Evolutionary conservation across 1,284 basidiomycete genomes (phyloP).

Genomic region (Puccinia horiana): DNA sequence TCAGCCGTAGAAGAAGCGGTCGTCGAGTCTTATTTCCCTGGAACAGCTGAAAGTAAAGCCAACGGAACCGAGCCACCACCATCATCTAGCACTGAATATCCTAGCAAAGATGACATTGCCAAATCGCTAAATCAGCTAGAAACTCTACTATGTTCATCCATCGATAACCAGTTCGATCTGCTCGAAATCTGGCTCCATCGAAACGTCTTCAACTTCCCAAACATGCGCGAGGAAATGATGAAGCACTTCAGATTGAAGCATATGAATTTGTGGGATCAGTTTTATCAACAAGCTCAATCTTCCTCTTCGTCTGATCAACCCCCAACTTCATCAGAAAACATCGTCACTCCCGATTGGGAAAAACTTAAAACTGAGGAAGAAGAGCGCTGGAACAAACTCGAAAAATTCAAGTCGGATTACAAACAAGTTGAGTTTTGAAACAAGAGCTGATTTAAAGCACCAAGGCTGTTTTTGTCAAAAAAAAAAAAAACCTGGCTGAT

Average conservation of each 20-base stretch:
- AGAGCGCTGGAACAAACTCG: conserved; percentile 23
- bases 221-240: conserved; percentile 11
- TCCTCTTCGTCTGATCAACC: not conserved
- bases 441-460: not conserved
- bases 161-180: conserved; percentile 43
- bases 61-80: not conserved
- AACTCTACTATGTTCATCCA: conserved; percentile 35
- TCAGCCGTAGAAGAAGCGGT: conserved; percentile 39
- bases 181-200: conserved; percentile 45
- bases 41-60: not conserved
- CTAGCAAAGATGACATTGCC: conserved; percentile 35
- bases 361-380: conserved; percentile 35
- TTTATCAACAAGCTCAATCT: not conserved
- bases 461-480: not conserved
- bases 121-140: conserved; percentile 41
- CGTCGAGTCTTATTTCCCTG: conserved; percentile 26
- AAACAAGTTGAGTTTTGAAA: conserved; percentile 14
- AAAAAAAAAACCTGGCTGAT: too few relatives aligned
- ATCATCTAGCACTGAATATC: conserved; percentile 5
- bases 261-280: conserved; percentile 35
- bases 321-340: not conserved
- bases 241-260: conserved; percentile 39
- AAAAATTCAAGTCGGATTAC: conserved; percentile 27
- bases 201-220: conserved; percentile 47
- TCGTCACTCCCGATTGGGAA: conserved; percentile 35